Evolutionary conservation across 768 basidiomycete genomes (phyloP).

Genomic region (Cyclocybe cylindracea): DNA sequence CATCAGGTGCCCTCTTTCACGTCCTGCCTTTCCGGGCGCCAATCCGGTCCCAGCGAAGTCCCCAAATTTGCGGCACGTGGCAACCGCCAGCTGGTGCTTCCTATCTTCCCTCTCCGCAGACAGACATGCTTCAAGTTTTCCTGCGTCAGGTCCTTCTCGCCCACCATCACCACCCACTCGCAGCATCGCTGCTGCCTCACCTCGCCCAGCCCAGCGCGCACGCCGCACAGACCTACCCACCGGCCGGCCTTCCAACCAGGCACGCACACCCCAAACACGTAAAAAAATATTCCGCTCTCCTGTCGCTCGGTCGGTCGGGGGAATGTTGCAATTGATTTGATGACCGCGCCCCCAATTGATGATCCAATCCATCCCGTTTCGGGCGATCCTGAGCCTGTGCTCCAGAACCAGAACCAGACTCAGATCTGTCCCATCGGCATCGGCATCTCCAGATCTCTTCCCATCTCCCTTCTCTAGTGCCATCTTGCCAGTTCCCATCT

Average conservation of each 20-base stretch:
- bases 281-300: too few relatives aligned
- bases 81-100: constrained; percentile 11
- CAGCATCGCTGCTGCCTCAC: not conserved
- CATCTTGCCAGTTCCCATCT: too few relatives aligned
- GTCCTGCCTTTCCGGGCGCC: constrained; percentile 8
- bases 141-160: not conserved
- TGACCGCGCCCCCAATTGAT: constrained; percentile 1
- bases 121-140: too few relatives aligned
- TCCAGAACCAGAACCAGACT: not conserved
- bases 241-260: too few relatives aligned
- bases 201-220: constrained; percentile 6
- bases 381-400: constrained; percentile 8
- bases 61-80: constrained; percentile 21
- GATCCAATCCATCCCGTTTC: constrained; percentile 18
- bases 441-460: constrained; percentile 2
- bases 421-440: too few relatives aligned
- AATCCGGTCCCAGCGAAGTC: constrained; percentile 18
- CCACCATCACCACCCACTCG: not conserved
- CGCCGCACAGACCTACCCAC: too few relatives aligned
- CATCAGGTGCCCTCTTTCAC: not conserved
- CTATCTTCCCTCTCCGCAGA: not conserved
- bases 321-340: too few relatives aligned
- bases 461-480: too few relatives aligned
- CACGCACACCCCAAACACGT: too few relatives aligned
- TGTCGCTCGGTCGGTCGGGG: too few relatives aligned